A percentile compares a stretch with the other conserved stretches of the same genome.
Conservation (phyloP, 768 basidiomycete species). For the Termitomyces sp. region DNA sequence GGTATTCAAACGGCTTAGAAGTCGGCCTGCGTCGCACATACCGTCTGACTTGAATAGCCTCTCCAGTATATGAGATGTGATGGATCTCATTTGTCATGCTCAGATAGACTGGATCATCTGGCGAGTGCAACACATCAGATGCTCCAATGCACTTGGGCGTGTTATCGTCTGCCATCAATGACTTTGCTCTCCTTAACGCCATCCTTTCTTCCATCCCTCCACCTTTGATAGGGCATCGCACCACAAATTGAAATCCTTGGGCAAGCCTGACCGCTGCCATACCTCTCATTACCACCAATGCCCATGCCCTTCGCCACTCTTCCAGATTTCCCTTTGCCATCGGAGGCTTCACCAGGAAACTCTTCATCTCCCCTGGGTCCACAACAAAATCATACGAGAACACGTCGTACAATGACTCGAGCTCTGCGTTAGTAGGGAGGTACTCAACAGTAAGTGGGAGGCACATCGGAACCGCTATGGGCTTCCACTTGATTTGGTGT, state of each 20-base stretch:
- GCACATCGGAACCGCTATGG: slow-evolving; percentile 79
- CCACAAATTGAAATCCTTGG: slow-evolving; percentile 93
- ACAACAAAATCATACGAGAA: slow-evolving; percentile 88
- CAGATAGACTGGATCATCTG: slow-evolving; percentile 76
- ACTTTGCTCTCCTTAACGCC: slow-evolving; percentile 44
- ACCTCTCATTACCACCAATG: slow-evolving; percentile 79
- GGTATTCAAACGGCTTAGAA: slow-evolving; percentile 66
- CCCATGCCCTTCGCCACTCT: slow-evolving; percentile 65
- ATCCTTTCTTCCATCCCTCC: slow-evolving; percentile 25
- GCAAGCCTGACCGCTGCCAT: slow-evolving; percentile 91
- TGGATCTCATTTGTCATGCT: slow-evolving; percentile 97
- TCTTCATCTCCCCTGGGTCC: slow-evolving; percentile 77
- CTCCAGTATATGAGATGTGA: slow-evolving; percentile 86
- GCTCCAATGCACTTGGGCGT: slow-evolving; percentile 57
- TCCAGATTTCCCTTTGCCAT: slow-evolving; percentile 42
- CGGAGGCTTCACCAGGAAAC: slow-evolving; percentile 78
- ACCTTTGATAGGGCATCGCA: slow-evolving; percentile 37
- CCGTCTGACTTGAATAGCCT: slow-evolving; percentile 81
- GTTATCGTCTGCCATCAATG: slow-evolving; percentile 53
- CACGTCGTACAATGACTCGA: slow-evolving; percentile 73
- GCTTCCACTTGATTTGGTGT: slow-evolving; percentile 90
- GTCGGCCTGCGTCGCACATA: slow-evolving; percentile 73
- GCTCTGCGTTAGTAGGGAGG: slow-evolving; percentile 71
- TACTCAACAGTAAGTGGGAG: slow-evolving; percentile 89
- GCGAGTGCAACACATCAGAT: slow-evolving; percentile 55